Evolutionary conservation across 495 filamentous ascomycete species (phyloP).

Genomic region (Talaromyces ruber): DNA sequence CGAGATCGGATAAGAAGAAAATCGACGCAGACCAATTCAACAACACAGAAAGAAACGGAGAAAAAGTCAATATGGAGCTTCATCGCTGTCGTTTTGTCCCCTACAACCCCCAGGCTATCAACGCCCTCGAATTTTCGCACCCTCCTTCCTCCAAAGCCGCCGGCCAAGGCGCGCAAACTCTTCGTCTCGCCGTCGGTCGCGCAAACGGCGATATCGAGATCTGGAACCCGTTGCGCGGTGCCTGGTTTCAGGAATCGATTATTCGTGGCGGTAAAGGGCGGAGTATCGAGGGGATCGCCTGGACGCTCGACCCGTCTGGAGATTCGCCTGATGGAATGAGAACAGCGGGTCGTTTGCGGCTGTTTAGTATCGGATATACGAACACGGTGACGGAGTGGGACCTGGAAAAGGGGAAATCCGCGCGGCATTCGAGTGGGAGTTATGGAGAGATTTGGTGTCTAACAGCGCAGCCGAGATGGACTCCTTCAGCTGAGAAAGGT

Average conservation of each 20-base stretch:
- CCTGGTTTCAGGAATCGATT: constrained; percentile 84
- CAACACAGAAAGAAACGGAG: neutral
- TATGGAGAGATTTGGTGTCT: constrained; percentile 97
- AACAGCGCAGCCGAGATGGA: constrained; percentile 68
- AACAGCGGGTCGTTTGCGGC: constrained; percentile 63
- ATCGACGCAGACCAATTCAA: neutral
- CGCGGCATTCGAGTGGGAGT: constrained; percentile 79
- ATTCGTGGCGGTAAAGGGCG: constrained; percentile 77
- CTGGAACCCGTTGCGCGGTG: constrained; percentile 83
- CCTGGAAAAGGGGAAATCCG: constrained; percentile 62
- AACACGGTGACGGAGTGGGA: constrained; percentile 92
- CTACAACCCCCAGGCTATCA: constrained; percentile 90
- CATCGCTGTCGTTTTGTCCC: constrained; percentile 95
- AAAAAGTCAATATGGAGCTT: constrained; percentile 65
- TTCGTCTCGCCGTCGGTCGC: constrained; percentile 81
- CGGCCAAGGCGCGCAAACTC: constrained; percentile 44
- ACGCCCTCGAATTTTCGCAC: constrained; percentile 89
- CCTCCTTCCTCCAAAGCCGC: constrained; percentile 46
- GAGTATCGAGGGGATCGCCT: constrained; percentile 82
- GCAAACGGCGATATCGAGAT: constrained; percentile 97
- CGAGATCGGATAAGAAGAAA: neutral
- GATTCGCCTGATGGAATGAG: constrained; percentile 51
- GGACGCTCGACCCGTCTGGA: constrained; percentile 81
- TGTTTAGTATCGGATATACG: constrained; percentile 96
- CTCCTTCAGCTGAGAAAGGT: constrained; percentile 27